phyloP scores from a whole-genome alignment of 805 yeast genomes.

The Starmerella ratchasimensis region DNA sequence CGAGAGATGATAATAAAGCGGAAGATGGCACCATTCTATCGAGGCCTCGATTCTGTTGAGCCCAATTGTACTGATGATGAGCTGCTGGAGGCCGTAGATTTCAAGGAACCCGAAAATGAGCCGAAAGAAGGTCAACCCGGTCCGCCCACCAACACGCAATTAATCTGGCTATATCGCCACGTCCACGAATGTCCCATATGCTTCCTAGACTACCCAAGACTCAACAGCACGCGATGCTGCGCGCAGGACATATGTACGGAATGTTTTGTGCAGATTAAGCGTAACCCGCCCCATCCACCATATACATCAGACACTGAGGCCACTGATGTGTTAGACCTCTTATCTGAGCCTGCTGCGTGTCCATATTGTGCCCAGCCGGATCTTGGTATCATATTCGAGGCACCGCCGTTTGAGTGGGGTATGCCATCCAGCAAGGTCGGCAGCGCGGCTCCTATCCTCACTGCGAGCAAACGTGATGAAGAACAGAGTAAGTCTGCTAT shows the following conservation, averaged over 20 bases:
- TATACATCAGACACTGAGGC: conserved; percentile 44
- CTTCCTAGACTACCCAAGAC: conserved; percentile 67
- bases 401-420: conserved; percentile 44
- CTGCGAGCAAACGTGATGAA: too few relatives aligned
- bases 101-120: background rate
- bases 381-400: conserved; percentile 72
- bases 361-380: conserved; percentile 85
- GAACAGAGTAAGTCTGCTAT: too few relatives aligned
- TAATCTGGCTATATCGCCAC: conserved; percentile 47
- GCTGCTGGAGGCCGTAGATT: conserved; percentile 28
- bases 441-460: background rate
- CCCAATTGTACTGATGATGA: conserved; percentile 59
- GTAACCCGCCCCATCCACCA: conserved; percentile 87
- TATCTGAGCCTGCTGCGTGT: conserved; percentile 79
- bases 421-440: conserved; percentile 18
- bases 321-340: conserved; percentile 31
- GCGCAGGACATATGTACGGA: conserved; percentile 88
- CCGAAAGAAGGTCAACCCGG: conserved; percentile 13
- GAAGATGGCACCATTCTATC: conserved; percentile 74
- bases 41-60: conserved; percentile 74
- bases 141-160: conserved; percentile 18
- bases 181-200: conserved; percentile 89
- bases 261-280: conserved; percentile 89
- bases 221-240: conserved; percentile 79
- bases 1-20: conserved; percentile 54